Base-by-base conservation (phyloP, 2,329 filamentous ascomycete species). In the Colletotrichum sp. region DNA sequence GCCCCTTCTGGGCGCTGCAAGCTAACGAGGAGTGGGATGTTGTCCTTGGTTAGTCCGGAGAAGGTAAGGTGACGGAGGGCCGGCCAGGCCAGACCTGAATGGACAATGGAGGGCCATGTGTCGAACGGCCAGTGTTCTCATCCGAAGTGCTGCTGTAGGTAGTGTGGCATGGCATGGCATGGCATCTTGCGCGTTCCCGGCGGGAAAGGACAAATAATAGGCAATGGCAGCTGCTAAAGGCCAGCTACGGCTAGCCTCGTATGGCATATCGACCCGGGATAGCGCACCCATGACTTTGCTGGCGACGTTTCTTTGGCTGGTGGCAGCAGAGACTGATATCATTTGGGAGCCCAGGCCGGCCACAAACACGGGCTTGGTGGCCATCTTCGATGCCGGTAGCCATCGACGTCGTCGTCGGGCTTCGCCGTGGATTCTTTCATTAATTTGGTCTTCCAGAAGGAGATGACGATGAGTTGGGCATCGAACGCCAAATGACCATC, bases 281-380 rank as follows among this genome's bases (percentile, higher is more conserved):
- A 36, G 70, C 57, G 70, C 69, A 68, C 70, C 70, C 73, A 69
- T 75, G 73, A 69, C 73, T 75, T 73, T 68, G 73, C 69, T 75
- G 73, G 73, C 73, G 70, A 57, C 64, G 64, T 75, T 39, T 75
- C 73, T 75, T 75, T 75, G 73, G 73, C 59, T 73, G 57, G 30
- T 16, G 70, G 24, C n/a, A 10, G 64, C 34, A 52, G 39, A 52
- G 32, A 63, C 69, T 75, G 73, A 73, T 75, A 73, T 68, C 64
- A 75, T 73, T 62, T 39, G 24, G 32, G 64, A 44, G 57, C 44
- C 57, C 36, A 65, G 59, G 18, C 72, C 64, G 72, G 62, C 60
- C 57, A 65, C 64, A 68, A 73, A 48, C 63, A 68, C 24, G 44
- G 44, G 30, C 12, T 26, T 26, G 26, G 57, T 52, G 63, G 26